A percentile compares a stretch with the other conserved stretches of the same genome.
Evolutionary conservation across 2,329 filamentous ascomycete species (phyloP).

Genomic region (Pseudocercospora fuligena): DNA sequence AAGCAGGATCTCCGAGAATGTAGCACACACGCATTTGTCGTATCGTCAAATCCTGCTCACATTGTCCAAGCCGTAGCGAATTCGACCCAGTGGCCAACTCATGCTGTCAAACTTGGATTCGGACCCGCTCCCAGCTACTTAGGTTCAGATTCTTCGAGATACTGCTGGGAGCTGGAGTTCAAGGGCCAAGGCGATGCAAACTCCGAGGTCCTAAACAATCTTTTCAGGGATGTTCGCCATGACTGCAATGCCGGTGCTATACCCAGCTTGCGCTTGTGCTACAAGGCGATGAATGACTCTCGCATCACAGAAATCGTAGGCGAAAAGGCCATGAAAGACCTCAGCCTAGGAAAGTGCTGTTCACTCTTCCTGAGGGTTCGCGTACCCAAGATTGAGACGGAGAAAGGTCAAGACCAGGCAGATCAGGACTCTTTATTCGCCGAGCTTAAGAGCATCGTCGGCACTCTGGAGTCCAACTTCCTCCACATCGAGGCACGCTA

Average conservation of each 20-base stretch:
- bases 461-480: constrained; percentile 37
- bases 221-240: constrained; percentile 23
- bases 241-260: constrained; percentile 30
- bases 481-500: constrained; percentile 43
- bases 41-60: constrained; percentile 20
- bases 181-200: constrained; percentile 13
- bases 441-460: constrained; percentile 42
- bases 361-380: constrained; percentile 37
- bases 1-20: constrained; percentile 15
- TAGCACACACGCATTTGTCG: constrained; percentile 21
- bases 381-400: constrained; percentile 29
- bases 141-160: no score
- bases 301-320: constrained; percentile 37
- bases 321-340: constrained; percentile 35
- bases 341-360: constrained; percentile 32
- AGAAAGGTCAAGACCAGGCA: constrained; percentile 8
- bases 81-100: constrained; percentile 23
- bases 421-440: constrained; percentile 37
- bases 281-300: constrained; percentile 35
- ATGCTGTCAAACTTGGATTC: constrained; percentile 27
- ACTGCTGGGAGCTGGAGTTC: constrained; percentile 22
- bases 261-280: constrained; percentile 38
- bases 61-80: constrained; percentile 21
- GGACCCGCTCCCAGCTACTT: background rate
- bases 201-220: constrained; percentile 20